A percentile compares a stretch with the other conserved stretches of the same genome.
Evolutionary conservation across 495 filamentous ascomycete species (phyloP).

Genomic region (Penicillium turbatum): DNA sequence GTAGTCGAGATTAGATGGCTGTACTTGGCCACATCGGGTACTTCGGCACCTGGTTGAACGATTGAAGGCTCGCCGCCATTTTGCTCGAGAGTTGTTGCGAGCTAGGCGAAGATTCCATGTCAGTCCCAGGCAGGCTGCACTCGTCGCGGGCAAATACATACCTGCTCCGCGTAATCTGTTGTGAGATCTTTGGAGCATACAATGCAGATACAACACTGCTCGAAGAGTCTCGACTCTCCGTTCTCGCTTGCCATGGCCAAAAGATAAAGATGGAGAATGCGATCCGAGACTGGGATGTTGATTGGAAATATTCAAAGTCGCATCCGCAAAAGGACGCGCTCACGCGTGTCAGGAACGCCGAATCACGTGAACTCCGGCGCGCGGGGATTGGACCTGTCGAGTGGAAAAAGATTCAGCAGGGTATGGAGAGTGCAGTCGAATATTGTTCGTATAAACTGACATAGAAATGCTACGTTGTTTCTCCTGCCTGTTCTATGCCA

Average conservation of each 20-base stretch:
- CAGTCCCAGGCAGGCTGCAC: conserved; percentile 4
- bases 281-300: not conserved
- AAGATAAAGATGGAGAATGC: not conserved
- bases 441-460: too few species aligned
- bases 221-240: conserved; percentile 37
- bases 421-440: too few species aligned
- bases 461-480: too few species aligned
- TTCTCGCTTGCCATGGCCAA: conserved; percentile 30
- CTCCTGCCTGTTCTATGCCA: too few species aligned
- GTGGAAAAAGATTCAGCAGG: not conserved
- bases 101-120: conserved; percentile 10
- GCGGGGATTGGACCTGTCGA: not conserved
- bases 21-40: conserved; percentile 53
- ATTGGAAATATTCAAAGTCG: not conserved
- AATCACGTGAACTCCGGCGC: conserved; percentile 1
- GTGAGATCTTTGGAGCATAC: conserved; percentile 48
- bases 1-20: conserved; percentile 83
- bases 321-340: conserved; percentile 4
- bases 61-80: conserved; percentile 52
- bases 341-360: conserved; percentile 6
- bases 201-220: conserved; percentile 40
- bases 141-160: conserved; percentile 16
- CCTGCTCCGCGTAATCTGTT: conserved; percentile 41
- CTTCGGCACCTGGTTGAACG: conserved; percentile 38
- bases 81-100: conserved; percentile 39